Percentiles rank a stretch among this genome's conserved stretches.
Evolutionary conservation across 139 green algal species (phyloP).

Genomic region (Klebsormidium nitens): DNA sequence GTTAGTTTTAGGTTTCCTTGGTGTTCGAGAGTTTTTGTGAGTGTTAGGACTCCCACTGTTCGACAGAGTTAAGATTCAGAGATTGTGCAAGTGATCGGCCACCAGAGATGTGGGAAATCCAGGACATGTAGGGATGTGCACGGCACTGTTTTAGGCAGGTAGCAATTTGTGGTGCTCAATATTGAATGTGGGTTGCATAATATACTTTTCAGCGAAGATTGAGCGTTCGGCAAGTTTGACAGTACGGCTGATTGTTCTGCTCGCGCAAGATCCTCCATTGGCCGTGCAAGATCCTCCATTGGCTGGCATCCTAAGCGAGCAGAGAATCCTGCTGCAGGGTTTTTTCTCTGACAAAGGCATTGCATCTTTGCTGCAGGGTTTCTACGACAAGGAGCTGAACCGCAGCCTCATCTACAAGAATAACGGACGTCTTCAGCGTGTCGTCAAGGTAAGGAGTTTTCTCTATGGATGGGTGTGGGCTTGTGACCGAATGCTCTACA

Average conservation of each 20-base stretch:
- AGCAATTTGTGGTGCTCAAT: too few relatives aligned
- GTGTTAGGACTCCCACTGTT: background rate
- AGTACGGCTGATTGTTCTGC: background rate
- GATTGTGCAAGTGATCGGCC: too few relatives aligned
- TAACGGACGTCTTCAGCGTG: constrained; percentile 24
- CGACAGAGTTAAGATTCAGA: background rate
- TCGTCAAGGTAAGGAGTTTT: too few relatives aligned
- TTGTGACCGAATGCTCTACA: too few relatives aligned
- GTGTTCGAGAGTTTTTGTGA: background rate
- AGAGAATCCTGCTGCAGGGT: too few relatives aligned
- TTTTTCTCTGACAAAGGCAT: constrained; percentile 12
- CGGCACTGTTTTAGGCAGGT: too few relatives aligned
- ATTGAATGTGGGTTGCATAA: background rate
- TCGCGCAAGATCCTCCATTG: too few relatives aligned
- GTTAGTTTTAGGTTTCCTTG: background rate
- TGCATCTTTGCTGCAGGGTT: constrained; percentile 25
- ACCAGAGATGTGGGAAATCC: too few relatives aligned
- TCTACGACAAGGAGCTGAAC: constrained; percentile 29
- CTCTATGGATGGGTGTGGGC: too few relatives aligned
- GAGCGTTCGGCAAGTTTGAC: background rate
- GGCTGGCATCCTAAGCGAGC: too few relatives aligned
- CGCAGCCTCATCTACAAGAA: constrained; percentile 38
- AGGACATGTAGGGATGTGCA: too few relatives aligned
- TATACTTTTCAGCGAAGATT: background rate
- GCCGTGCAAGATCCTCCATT: too few relatives aligned